Percentiles rank a stretch among this genome's conserved stretches.
Conservation (phyloP, 345 rosid genomes). For the Noccaea caerulescens region DNA sequence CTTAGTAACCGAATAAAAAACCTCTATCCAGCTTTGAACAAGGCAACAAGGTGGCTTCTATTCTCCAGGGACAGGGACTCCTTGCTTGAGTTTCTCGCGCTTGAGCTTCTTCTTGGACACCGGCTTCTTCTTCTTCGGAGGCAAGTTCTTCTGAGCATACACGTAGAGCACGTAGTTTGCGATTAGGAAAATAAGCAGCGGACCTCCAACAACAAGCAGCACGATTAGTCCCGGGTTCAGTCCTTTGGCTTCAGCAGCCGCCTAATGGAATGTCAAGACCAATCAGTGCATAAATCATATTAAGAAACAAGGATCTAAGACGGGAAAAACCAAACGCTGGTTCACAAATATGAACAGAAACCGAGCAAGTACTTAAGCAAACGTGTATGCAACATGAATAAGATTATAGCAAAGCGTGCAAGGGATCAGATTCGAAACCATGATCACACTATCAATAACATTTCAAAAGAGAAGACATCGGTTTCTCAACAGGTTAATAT, state of each 20-base stretch:
- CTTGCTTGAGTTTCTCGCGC: slow-evolving; percentile 74
- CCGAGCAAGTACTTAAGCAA: background rate
- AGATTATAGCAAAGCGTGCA: background rate
- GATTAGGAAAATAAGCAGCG: slow-evolving; percentile 58
- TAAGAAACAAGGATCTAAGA: slow-evolving; percentile 11
- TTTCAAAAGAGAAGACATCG: background rate
- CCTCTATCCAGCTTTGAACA: slow-evolving; percentile 2
- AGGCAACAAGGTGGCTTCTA: slow-evolving; percentile 32
- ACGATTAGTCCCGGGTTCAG: slow-evolving; percentile 74
- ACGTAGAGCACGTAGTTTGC: slow-evolving; percentile 58
- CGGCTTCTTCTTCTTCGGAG: slow-evolving; percentile 71
- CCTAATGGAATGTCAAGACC: slow-evolving; percentile 26
- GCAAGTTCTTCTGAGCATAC: slow-evolving; percentile 72
- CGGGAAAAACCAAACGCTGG: background rate
- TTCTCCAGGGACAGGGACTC: slow-evolving; percentile 84
- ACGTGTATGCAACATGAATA: slow-evolving; percentile 2
- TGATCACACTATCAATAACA: background rate
- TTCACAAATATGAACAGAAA: background rate
- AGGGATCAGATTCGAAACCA: slow-evolving; percentile 5
- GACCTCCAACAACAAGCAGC: slow-evolving; percentile 59
- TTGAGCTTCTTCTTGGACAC: slow-evolving; percentile 83
- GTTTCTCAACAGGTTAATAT: background rate
- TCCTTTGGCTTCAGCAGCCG: slow-evolving; percentile 53
- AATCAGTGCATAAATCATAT: slow-evolving; percentile 12
- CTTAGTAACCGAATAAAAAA: too few relatives aligned